Evolutionary conservation across 148 eudicot genomes (phyloP).

Genomic region (Fagopyrum homotropicum): DNA sequence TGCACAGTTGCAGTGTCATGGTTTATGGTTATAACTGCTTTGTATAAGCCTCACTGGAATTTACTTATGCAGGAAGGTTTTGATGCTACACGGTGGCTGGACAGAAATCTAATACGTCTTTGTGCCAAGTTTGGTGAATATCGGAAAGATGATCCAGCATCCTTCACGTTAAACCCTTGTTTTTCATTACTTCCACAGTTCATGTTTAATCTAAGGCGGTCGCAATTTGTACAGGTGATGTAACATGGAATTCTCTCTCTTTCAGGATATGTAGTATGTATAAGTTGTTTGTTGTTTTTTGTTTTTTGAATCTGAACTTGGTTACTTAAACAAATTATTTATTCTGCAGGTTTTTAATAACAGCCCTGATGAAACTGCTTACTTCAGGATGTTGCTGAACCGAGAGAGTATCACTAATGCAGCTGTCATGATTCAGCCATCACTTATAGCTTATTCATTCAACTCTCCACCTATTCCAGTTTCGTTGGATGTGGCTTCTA

Average conservation of each 20-base stretch:
- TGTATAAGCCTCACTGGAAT: neutral
- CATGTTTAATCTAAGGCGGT: conserved; percentile 82
- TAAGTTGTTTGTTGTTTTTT: neutral
- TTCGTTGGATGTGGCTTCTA: conserved; percentile 77
- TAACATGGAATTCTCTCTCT: neutral
- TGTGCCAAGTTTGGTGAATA: conserved; percentile 93
- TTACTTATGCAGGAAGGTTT: conserved; percentile 65
- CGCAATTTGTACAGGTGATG: conserved; percentile 89
- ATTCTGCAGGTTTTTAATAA: conserved; percentile 68
- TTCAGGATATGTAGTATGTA: neutral
- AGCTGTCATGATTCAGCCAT: conserved; percentile 94
- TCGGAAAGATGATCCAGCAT: conserved; percentile 85
- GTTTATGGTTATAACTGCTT: neutral
- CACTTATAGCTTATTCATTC: conserved; percentile 82
- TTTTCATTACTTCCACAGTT: conserved; percentile 95
- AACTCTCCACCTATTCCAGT: conserved; percentile 82
- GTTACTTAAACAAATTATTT: neutral
- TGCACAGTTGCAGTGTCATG: neutral
- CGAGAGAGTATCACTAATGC: conserved; percentile 79
- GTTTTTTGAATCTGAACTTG: neutral
- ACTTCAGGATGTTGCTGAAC: conserved; percentile 83
- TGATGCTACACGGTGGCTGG: conserved; percentile 97
- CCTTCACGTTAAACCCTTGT: conserved; percentile 81
- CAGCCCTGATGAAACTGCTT: conserved; percentile 99
- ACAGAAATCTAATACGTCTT: conserved; percentile 80